Evolutionary conservation across 352 stramenopile genomes (phyloP), one percentile per base, ranked within the genome.

Genomic region (Phytophthora hybrid): DNA sequence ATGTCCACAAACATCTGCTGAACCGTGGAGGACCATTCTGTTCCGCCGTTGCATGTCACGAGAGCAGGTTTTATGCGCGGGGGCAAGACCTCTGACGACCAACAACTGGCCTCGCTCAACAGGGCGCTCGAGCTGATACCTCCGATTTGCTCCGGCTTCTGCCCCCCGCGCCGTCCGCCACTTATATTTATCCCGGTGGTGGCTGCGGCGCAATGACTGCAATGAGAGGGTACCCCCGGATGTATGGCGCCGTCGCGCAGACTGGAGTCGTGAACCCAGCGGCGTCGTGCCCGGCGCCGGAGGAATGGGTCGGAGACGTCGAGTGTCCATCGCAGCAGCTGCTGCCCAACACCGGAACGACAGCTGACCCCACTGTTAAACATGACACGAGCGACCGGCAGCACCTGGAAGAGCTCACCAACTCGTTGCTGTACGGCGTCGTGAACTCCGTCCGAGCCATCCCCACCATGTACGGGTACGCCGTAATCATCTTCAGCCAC

Each of bases 391-490:
- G 31, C 6, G 26, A 5, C 4, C 32, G 23, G 1, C 61, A 69
- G 13, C 53, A 70, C 23, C 0, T 77, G 26, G 76, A 76, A n/a
- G 67, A 80, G 54, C 39, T 85, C 29, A 82, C 78, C 5, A 91
- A 92, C 60, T 82, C 82, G 10, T 39, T 92, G 53, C 67, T 96
- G 47, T 97, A 97, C 63, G 89, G 90, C 47, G 59, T 97, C 16
- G 94, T 98, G 72, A 98, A 97, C 78, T 91, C 94, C 19, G 96
- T 98, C 68, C 89, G 98, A 67, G 93, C 92, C 59, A 90, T 98
- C 39, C 94, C 96, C 32, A 93, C 83, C 79, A 93, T 98, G 66
- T 98, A 98, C 75, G 96, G 95, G 34, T 99, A 98, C 76, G 89
- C 95, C 4, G 91, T 93, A 9, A 97, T 99, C 77, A 98, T 98